A percentile compares a stretch with the other conserved stretches of the same genome.
Evolutionary conservation across 805 yeast species (phyloP).

Genomic region (Yamadazyma kitorensis): DNA sequence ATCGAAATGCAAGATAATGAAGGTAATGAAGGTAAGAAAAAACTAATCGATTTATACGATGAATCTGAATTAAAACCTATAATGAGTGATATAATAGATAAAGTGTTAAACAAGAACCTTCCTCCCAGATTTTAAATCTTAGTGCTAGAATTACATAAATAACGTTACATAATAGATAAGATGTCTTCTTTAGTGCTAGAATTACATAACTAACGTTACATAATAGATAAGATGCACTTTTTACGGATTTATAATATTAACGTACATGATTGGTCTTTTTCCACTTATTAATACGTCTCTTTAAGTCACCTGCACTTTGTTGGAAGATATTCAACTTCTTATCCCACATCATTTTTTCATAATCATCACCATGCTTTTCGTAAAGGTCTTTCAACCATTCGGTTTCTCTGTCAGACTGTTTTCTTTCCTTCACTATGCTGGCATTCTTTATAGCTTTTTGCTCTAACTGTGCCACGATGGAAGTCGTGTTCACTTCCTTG

Average conservation of each 20-base stretch:
- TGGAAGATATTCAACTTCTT: constrained; percentile 78
- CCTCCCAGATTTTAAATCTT: constrained; percentile 21
- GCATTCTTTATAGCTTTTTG: constrained; percentile 39
- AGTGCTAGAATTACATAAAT: not conserved
- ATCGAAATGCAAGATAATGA: constrained; percentile 60
- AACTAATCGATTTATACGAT: constrained; percentile 33
- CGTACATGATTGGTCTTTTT: constrained; percentile 46
- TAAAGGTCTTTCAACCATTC: constrained; percentile 66
- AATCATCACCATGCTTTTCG: constrained; percentile 84
- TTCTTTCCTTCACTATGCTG: constrained; percentile 51
- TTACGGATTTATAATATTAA: too few relatives aligned
- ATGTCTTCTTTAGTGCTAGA: not conserved
- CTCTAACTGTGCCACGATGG: constrained; percentile 69
- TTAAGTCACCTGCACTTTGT: constrained; percentile 81
- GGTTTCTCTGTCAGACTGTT: constrained; percentile 67
- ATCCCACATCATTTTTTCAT: constrained; percentile 90
- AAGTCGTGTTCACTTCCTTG: constrained; percentile 38
- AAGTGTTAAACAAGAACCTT: constrained; percentile 27
- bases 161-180: not conserved
- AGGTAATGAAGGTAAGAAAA: constrained; percentile 18
- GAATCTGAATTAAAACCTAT: constrained; percentile 34
- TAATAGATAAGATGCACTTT: too few relatives aligned
- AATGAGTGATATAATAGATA: constrained; percentile 34
- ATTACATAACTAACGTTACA: not conserved
- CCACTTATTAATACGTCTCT: constrained; percentile 70